Evolutionary conservation across 2,329 filamentous ascomycete species (phyloP).

Genomic region (Cadophora sp.): DNA sequence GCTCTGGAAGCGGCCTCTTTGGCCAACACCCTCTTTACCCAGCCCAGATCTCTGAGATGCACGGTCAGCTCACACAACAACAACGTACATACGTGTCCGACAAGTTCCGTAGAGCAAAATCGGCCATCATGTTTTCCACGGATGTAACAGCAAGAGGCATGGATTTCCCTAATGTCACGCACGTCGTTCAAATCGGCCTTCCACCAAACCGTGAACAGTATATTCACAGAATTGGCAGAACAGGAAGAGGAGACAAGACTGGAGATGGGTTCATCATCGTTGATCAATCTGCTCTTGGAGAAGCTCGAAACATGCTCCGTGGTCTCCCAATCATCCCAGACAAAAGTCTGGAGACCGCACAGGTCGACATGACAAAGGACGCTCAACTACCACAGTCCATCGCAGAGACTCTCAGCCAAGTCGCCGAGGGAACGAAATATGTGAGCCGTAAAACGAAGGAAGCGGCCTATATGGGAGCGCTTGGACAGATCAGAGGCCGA

Average conservation of each 20-base stretch:
- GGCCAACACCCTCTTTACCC: constrained; percentile 39
- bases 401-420: constrained; percentile 39
- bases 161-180: constrained; percentile 82
- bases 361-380: constrained; percentile 45
- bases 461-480: constrained; percentile 38
- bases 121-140: constrained; percentile 76
- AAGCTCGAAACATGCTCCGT: constrained; percentile 35
- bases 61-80: constrained; percentile 76
- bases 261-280: constrained; percentile 62
- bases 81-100: constrained; percentile 75
- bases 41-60: constrained; percentile 60
- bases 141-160: constrained; percentile 84
- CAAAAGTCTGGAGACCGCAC: constrained; percentile 35
- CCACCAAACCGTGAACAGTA: constrained; percentile 73
- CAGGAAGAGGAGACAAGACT: constrained; percentile 75
- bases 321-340: constrained; percentile 42
- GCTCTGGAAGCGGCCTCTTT: constrained; percentile 27
- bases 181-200: constrained; percentile 75
- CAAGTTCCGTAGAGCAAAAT: constrained; percentile 67
- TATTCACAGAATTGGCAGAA: constrained; percentile 79
- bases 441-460: constrained; percentile 37
- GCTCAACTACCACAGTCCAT: constrained; percentile 41
- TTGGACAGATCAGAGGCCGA: constrained; percentile 28
- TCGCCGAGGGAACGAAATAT: constrained; percentile 41
- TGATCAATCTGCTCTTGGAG: constrained; percentile 29